phyloP scores from a whole-genome alignment of 1,284 basidiomycete species.

The Austroboletus niveus region DNA sequence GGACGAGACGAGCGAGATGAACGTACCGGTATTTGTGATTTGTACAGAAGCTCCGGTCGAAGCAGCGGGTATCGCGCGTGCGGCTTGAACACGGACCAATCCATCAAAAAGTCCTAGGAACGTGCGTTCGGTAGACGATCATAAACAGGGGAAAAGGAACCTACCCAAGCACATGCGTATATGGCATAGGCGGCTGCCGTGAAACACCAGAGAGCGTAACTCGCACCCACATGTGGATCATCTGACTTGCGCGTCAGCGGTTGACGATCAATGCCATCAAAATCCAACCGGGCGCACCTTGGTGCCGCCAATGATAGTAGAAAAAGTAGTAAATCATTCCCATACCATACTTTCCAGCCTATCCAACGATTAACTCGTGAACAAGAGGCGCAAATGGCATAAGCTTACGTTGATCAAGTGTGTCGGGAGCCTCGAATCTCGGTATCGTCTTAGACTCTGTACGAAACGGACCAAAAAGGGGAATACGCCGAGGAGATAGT shows the following conservation, averaged over 20 bases:
- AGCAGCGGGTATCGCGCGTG: conserved; percentile 61
- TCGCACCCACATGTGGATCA: conserved; percentile 39
- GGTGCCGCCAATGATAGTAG: conserved; percentile 73
- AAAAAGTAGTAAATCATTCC: conserved; percentile 65
- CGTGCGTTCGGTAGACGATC: neutral
- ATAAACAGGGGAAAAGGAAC: conserved; percentile 14
- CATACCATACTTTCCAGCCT: conserved; percentile 79
- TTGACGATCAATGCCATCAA: too few species aligned
- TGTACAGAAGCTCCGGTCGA: conserved; percentile 73
- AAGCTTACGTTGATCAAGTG: conserved; percentile 83
- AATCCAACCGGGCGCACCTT: conserved; percentile 43
- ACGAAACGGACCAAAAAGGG: conserved; percentile 76
- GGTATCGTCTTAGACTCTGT: conserved; percentile 85
- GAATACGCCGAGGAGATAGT: conserved; percentile 53
- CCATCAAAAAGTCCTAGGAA: conserved; percentile 70
- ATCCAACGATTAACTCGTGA: conserved; percentile 3
- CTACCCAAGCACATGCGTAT: conserved; percentile 80
- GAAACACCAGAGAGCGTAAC: conserved; percentile 66
- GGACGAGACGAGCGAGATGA: neutral
- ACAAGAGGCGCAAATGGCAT: neutral
- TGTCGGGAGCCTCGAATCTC: conserved; percentile 69
- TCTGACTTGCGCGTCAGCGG: neutral
- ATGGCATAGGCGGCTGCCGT: conserved; percentile 62
- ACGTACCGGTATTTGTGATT: conserved; percentile 56
- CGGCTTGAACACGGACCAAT: conserved; percentile 76